A percentile compares a stretch with the other conserved stretches of the same genome.
These are phyloP conservation scores for Exidia glandulosa DNA, from an alignment of 768 basidiomycete species.

Conservation along the genomic window DNA sequence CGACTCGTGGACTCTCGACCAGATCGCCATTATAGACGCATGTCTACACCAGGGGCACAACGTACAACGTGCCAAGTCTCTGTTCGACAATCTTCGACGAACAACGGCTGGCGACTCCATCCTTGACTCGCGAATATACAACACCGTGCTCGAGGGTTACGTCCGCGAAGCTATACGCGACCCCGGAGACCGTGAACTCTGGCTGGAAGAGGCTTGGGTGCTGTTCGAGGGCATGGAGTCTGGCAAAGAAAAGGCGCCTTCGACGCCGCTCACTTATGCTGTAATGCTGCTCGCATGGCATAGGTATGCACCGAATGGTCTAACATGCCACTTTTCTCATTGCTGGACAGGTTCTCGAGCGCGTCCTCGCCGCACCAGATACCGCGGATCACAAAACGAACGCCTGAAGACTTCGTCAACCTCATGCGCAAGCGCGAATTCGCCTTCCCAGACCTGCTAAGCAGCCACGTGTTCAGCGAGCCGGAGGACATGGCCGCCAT, in stretches of 20 bases:
- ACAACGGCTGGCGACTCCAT: slow-evolving; percentile 30
- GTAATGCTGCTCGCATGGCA: slow-evolving; percentile 51
- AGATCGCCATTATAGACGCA: slow-evolving; percentile 69
- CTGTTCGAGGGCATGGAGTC: slow-evolving; percentile 50
- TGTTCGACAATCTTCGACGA: slow-evolving; percentile 54
- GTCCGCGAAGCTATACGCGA: slow-evolving; percentile 44
- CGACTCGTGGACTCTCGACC: slow-evolving; percentile 55
- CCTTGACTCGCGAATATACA: slow-evolving; percentile 40
- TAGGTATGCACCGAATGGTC: slow-evolving; percentile 25
- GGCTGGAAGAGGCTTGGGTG: slow-evolving; percentile 52
- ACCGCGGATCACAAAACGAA: slow-evolving; percentile 6
- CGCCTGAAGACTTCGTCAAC: slow-evolving; percentile 26
- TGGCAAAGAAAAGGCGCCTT: slow-evolving; percentile 33
- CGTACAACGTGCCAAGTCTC: slow-evolving; percentile 59
- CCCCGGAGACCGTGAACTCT: slow-evolving; percentile 30
- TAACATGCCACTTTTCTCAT: slow-evolving; percentile 3
- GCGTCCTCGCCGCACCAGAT: slow-evolving; percentile 12
- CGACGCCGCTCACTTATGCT: slow-evolving; percentile 54
- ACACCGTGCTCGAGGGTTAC: slow-evolving; percentile 58
- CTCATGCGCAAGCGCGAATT: slow-evolving; percentile 40
- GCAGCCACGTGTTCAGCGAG: slow-evolving; percentile 32
- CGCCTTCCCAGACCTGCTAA: slow-evolving; percentile 37
- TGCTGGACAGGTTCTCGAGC: slow-evolving; percentile 29
- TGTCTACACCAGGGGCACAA: slow-evolving; percentile 70
- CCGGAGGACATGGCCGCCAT: slow-evolving; percentile 26